These are phyloP conservation scores for Ophiostoma triangulosporum DNA, from an alignment of 2,329 filamentous ascomycete genomes.

Conservation along the genomic window DNA sequence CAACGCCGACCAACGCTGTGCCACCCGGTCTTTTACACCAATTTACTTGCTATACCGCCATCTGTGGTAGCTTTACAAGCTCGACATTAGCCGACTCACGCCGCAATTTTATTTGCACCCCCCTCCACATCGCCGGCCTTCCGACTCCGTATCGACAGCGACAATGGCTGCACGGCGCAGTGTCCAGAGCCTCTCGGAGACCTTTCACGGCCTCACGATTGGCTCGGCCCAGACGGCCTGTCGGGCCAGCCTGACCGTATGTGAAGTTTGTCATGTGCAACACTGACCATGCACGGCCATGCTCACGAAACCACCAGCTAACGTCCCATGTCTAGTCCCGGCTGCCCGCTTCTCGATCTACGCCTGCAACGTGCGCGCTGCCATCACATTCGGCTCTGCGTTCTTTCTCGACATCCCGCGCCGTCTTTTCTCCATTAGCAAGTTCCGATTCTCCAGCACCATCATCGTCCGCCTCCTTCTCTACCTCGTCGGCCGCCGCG, in stretches of 20 bases:
- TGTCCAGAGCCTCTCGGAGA: constrained; percentile 9
- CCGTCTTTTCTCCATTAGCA: background rate
- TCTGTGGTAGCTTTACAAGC: background rate
- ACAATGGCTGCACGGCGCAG: constrained; percentile 12
- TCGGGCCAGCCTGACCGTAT: background rate
- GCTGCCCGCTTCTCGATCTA: background rate
- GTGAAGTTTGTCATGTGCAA: background rate
- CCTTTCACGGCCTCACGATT: constrained; percentile 7
- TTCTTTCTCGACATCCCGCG: background rate
- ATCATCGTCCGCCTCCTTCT: background rate
- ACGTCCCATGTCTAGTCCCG: background rate
- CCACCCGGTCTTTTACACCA: background rate
- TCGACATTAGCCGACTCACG: background rate
- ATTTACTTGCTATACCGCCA: background rate
- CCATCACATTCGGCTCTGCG: background rate
- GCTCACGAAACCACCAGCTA: background rate
- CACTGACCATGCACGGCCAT: no score
- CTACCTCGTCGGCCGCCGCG: background rate
- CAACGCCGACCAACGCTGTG: background rate
- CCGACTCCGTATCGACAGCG: background rate
- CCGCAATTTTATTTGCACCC: background rate
- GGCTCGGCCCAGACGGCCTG: constrained; percentile 1
- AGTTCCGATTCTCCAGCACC: background rate
- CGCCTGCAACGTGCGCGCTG: background rate
- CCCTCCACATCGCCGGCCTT: background rate